Evolutionary conservation across 2,329 filamentous ascomycete species (phyloP).

Genomic region (Lasiodiplodia hormozganensis): DNA sequence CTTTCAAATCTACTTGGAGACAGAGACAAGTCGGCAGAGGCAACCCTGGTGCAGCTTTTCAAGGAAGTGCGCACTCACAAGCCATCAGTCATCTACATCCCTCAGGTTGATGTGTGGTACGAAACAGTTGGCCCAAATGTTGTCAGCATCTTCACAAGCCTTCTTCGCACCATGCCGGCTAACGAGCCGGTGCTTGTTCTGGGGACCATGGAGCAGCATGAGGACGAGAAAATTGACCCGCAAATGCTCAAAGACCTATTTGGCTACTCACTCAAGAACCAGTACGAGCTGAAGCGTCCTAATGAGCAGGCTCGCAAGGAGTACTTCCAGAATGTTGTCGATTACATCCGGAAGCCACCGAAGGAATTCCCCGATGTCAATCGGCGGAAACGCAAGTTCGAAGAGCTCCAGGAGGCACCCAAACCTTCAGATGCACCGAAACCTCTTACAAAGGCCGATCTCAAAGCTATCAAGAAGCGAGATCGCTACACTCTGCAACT

Average conservation of each 20-base stretch:
- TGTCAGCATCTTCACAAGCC: constrained; percentile 81
- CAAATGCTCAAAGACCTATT: constrained; percentile 80
- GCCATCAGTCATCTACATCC: constrained; percentile 94
- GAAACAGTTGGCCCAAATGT: constrained; percentile 67
- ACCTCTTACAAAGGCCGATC: constrained; percentile 74
- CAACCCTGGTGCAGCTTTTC: constrained; percentile 88
- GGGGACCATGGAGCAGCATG: constrained; percentile 77
- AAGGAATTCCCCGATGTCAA: constrained; percentile 85
- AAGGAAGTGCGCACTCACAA: constrained; percentile 93
- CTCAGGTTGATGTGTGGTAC: constrained; percentile 89
- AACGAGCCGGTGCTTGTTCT: constrained; percentile 89
- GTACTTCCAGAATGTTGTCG: constrained; percentile 78
- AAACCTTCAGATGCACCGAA: constrained; percentile 62
- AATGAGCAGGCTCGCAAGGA: constrained; percentile 71
- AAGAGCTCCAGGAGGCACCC: constrained; percentile 73
- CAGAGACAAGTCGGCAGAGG: constrained; percentile 79
- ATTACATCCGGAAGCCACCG: constrained; percentile 80
- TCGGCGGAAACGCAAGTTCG: constrained; percentile 84
- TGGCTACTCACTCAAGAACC: constrained; percentile 81
- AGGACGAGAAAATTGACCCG: constrained; percentile 64
- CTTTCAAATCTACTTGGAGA: constrained; percentile 86
- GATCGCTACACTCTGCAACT: constrained; percentile 86
- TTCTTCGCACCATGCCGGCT: constrained; percentile 82
- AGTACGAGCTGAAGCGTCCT: constrained; percentile 73
- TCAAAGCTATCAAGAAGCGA: constrained; percentile 78